Conservation (phyloP, 192 early-diverging fungal genomes). For the Gigaspora rosea region DNA sequence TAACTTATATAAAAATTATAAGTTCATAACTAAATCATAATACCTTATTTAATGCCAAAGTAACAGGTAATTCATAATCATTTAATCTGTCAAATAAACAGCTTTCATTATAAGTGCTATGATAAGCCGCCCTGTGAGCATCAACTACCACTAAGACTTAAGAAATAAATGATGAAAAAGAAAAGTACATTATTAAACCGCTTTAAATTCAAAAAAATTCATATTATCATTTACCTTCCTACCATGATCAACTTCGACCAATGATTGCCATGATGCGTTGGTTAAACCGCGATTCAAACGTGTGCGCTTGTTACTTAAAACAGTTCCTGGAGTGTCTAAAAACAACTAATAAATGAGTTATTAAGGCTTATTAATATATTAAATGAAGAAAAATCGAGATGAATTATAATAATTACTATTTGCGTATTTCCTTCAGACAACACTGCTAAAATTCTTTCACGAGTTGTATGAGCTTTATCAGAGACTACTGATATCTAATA, state of each 20-base stretch:
- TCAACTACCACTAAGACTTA: conserved; percentile 58
- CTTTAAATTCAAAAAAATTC: neutral
- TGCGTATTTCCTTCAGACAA: conserved; percentile 61
- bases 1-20: neutral
- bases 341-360: conserved; percentile 39
- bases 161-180: neutral
- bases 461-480: conserved; percentile 69
- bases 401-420: conserved; percentile 45
- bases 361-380: neutral
- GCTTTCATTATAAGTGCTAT: conserved; percentile 41
- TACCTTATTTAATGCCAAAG: conserved; percentile 63
- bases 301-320: conserved; percentile 45
- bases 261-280: conserved; percentile 60
- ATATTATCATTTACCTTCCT: neutral
- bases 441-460: conserved; percentile 62
- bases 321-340: conserved; percentile 64
- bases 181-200: neutral
- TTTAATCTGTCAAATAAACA: conserved; percentile 50
- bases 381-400: neutral
- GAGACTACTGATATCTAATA: conserved; percentile 66
- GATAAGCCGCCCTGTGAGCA: conserved; percentile 43
- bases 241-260: conserved; percentile 59
- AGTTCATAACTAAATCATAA: neutral
- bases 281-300: conserved; percentile 52
- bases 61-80: conserved; percentile 47